Percentiles rank a stretch among this genome's conserved stretches.
These are phyloP conservation scores for Macrophomina tecta DNA, from an alignment of 2,329 filamentous ascomycete genomes.

Conservation along the genomic window DNA sequence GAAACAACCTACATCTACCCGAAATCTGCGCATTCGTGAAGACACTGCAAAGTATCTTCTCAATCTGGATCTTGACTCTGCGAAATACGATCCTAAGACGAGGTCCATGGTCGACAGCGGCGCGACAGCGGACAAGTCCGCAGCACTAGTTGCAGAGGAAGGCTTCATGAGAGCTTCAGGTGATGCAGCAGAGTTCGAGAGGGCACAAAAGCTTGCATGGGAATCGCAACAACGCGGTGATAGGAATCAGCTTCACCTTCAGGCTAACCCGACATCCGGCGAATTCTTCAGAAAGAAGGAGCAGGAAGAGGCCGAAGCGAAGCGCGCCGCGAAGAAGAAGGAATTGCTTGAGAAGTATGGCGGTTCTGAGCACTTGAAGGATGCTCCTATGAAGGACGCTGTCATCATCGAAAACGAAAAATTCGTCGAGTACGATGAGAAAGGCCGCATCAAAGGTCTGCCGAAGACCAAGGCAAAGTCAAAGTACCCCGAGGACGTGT, in stretches of 20 bases:
- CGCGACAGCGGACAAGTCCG: constrained; percentile 78
- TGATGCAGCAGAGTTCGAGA: constrained; percentile 91
- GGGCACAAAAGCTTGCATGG: constrained; percentile 90
- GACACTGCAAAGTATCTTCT: constrained; percentile 97
- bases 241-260: constrained; percentile 82
- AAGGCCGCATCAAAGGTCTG: constrained; percentile 86
- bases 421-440: constrained; percentile 94
- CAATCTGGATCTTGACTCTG: constrained; percentile 93
- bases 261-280: constrained; percentile 94
- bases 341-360: constrained; percentile 84
- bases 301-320: constrained; percentile 72
- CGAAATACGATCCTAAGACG: constrained; percentile 97
- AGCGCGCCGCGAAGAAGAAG: constrained; percentile 71
- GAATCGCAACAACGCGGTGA: constrained; percentile 86
- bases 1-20: constrained; percentile 86
- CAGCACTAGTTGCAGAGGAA: constrained; percentile 86
- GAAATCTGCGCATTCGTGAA: constrained; percentile 89
- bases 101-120: constrained; percentile 87
- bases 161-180: constrained; percentile 88
- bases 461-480: constrained; percentile 78
- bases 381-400: constrained; percentile 68
- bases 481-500: constrained; percentile 88
- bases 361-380: constrained; percentile 65
- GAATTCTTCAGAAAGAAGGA: constrained; percentile 84
- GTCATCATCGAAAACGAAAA: constrained; percentile 80